Percentiles rank a stretch among this genome's conserved stretches.
These are phyloP conservation scores for Lepiota brunneoincarnata DNA, from an alignment of 768 basidiomycete genomes.

Conservation along the genomic window DNA sequence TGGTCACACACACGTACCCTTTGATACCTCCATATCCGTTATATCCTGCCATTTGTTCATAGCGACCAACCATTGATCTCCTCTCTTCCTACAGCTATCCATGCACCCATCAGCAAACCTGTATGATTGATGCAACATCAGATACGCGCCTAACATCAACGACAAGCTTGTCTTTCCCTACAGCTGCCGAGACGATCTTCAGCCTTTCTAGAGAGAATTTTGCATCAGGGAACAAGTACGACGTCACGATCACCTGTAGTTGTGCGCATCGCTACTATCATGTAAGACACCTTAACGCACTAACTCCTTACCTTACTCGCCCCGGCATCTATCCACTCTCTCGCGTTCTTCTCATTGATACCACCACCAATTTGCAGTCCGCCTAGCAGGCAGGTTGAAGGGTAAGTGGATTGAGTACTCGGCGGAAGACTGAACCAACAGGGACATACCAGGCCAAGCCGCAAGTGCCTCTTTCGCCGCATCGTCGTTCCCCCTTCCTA, in stretches of 20 bases:
- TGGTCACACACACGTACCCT: conserved; percentile 45
- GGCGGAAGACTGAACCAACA: too few species aligned
- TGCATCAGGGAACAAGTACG: conserved; percentile 85
- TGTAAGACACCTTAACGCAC: neutral
- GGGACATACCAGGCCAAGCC: conserved; percentile 73
- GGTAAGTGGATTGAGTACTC: neutral
- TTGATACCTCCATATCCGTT: conserved; percentile 89
- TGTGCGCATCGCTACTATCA: neutral
- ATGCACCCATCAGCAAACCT: neutral
- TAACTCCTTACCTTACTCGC: conserved; percentile 70
- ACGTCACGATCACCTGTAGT: conserved; percentile 92
- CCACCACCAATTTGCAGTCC: conserved; percentile 93
- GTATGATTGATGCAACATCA: neutral
- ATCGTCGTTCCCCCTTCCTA: conserved; percentile 85
- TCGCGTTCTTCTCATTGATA: conserved; percentile 78
- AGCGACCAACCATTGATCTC: conserved; percentile 84
- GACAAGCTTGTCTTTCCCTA: conserved; percentile 86
- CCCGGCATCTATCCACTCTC: conserved; percentile 81
- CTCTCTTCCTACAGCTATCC: conserved; percentile 76
- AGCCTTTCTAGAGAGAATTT: conserved; percentile 78
- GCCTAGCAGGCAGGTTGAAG: conserved; percentile 38
- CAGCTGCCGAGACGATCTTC: conserved; percentile 50
- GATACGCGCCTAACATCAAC: conserved; percentile 87
- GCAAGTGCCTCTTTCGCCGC: conserved; percentile 83
- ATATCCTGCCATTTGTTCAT: conserved; percentile 99